These are phyloP conservation scores for Rubia tinctorum DNA, from an alignment of 305 asterid species.

Conservation along the genomic window DNA sequence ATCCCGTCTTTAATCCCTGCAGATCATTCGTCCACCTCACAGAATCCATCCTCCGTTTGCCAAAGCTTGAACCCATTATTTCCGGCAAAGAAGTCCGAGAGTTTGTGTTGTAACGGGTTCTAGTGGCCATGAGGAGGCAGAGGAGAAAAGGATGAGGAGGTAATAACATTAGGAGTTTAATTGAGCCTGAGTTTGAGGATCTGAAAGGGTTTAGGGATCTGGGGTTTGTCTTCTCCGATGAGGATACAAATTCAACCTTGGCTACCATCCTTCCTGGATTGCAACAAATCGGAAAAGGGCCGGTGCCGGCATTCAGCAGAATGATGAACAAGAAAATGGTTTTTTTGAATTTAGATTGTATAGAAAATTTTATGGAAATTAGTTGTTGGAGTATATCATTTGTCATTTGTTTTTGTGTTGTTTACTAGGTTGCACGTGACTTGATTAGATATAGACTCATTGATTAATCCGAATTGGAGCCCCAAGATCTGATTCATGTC, in stretches of 20 bases:
- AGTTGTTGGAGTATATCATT: too few relatives aligned
- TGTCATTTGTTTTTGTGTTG: too few relatives aligned
- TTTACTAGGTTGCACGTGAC: too few relatives aligned
- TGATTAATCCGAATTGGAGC: too few relatives aligned
- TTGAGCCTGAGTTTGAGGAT: conserved; percentile 58
- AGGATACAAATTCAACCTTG: conserved; percentile 48
- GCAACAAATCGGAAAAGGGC: conserved; percentile 36
- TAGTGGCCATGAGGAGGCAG: not conserved
- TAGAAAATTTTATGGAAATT: too few relatives aligned
- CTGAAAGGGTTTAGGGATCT: conserved; percentile 81
- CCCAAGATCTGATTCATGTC: too few relatives aligned
- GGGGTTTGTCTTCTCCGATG: conserved; percentile 63
- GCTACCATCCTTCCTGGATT: conserved; percentile 61
- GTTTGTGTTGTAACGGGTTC: conserved; percentile 1
- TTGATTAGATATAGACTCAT: too few relatives aligned
- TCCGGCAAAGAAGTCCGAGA: conserved; percentile 48
- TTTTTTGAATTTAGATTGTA: conserved; percentile 15
- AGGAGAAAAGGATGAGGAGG: conserved; percentile 17
- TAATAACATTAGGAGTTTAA: conserved; percentile 38
- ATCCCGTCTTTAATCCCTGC: too few relatives aligned
- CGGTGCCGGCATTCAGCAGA: not conserved
- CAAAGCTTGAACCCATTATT: conserved; percentile 51
- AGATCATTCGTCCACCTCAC: conserved; percentile 3
- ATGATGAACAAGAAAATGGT: not conserved
- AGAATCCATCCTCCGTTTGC: conserved; percentile 38